phyloP scores from a whole-genome alignment of 2,329 filamentous ascomycete genomes.

The Alternaria triticimaculans region DNA sequence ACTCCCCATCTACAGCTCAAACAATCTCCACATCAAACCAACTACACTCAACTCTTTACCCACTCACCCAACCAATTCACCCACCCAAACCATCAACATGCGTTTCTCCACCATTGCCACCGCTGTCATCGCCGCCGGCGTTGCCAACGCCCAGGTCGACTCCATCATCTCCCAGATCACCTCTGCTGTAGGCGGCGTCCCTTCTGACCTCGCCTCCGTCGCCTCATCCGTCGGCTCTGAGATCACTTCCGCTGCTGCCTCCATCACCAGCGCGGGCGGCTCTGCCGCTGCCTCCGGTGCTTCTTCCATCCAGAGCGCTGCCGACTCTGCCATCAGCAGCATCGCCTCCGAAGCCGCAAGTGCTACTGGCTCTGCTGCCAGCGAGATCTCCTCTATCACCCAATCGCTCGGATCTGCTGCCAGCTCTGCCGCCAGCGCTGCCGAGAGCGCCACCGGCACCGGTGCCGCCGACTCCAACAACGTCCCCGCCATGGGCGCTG shows the following conservation, averaged over 20 bases:
- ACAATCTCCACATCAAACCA: slow-evolving; percentile 19
- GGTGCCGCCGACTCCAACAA: slow-evolving; percentile 32
- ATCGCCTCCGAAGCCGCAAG: background rate
- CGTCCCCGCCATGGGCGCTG: slow-evolving; percentile 40
- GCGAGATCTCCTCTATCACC: too few species aligned
- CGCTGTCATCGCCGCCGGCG: slow-evolving; percentile 36
- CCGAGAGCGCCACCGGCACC: slow-evolving; percentile 16
- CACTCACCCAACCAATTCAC: background rate
- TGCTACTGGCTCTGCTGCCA: background rate
- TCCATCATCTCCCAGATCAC: slow-evolving; percentile 25
- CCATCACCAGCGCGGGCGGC: slow-evolving; percentile 12
- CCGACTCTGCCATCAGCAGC: slow-evolving; percentile 23
- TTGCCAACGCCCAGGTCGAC: slow-evolving; percentile 37
- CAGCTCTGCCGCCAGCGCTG: slow-evolving; percentile 13
- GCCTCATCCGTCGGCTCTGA: slow-evolving; percentile 18
- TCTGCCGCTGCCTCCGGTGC: slow-evolving; percentile 14
- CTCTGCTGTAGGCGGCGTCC: slow-evolving; percentile 20
- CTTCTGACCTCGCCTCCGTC: slow-evolving; percentile 17
- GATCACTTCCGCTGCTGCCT: slow-evolving; percentile 13
- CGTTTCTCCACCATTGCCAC: slow-evolving; percentile 45
- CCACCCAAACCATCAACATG: slow-evolving; percentile 34
- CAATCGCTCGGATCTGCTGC: slow-evolving; percentile 3
- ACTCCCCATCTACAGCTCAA: slow-evolving; percentile 11
- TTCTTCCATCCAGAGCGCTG: slow-evolving; percentile 20
- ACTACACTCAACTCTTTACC: slow-evolving; percentile 8